A percentile compares a stretch with the other conserved stretches of the same genome.
These are phyloP conservation scores for Syncephalastrum monosporum DNA, from an alignment of 371 early-diverging fungal species.

Conservation along the genomic window DNA sequence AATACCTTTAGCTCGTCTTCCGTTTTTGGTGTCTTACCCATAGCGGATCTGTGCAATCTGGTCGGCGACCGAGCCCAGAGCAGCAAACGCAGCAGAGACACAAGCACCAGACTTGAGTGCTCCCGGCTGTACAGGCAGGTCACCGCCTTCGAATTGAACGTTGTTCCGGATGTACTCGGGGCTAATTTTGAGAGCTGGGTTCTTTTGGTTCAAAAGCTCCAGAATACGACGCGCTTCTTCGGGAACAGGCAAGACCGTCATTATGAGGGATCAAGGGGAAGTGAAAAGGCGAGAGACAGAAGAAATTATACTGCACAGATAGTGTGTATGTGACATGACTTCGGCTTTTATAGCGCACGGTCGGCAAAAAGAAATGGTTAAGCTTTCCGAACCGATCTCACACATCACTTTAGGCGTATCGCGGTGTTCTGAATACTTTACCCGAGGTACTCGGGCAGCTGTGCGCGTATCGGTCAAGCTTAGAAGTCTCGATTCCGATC, in stretches of 20 bases:
- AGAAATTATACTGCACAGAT: too few relatives aligned
- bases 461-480: too few relatives aligned
- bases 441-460: too few relatives aligned
- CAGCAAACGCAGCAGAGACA: slow-evolving; percentile 3
- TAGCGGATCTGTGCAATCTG: slow-evolving; percentile 9
- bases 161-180: neutral
- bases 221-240: slow-evolving; percentile 10
- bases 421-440: too few relatives aligned
- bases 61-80: slow-evolving; percentile 8
- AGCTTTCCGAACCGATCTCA: too few relatives aligned
- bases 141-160: slow-evolving; percentile 9
- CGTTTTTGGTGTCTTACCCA: slow-evolving; percentile 1
- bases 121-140: slow-evolving; percentile 8
- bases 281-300: too few relatives aligned
- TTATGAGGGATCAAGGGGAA: too few relatives aligned
- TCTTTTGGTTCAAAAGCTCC: slow-evolving; percentile 5
- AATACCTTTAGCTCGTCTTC: neutral
- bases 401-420: too few relatives aligned
- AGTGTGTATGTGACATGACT: too few relatives aligned
- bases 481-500: too few relatives aligned
- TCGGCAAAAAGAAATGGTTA: too few relatives aligned
- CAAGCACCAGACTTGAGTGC: slow-evolving; percentile 9
- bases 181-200: slow-evolving; percentile 9
- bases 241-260: neutral
- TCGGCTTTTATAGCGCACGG: too few relatives aligned